phyloP scores from a whole-genome alignment of 495 filamentous ascomycete genomes.

The Aspergillus haitiensis region DNA sequence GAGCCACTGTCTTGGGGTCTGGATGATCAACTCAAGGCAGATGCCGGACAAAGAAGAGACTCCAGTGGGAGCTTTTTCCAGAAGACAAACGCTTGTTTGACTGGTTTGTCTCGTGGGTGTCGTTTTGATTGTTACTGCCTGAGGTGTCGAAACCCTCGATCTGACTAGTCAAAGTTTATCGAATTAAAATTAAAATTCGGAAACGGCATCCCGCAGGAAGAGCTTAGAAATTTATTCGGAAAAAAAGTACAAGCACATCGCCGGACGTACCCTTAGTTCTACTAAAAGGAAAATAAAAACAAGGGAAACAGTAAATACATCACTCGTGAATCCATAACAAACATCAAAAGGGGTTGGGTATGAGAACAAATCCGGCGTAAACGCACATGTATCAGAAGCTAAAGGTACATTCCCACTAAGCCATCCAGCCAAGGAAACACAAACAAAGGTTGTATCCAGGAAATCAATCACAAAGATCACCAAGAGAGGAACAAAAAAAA shows the following conservation, averaged over 20 bases:
- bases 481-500: not conserved
- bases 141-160: conserved; percentile 7
- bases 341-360: conserved; percentile 25
- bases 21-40: too few relatives aligned
- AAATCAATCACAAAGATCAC: conserved; percentile 11
- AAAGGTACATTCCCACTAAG: conserved; percentile 14
- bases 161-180: not conserved
- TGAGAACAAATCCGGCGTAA: conserved; percentile 18
- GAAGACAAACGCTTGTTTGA: not conserved
- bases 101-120: conserved; percentile 17
- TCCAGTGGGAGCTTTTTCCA: conserved; percentile 2
- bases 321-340: conserved; percentile 32
- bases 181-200: not conserved
- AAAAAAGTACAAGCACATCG: not conserved
- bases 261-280: not conserved
- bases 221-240: too few relatives aligned
- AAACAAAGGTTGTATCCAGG: conserved; percentile 8
- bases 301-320: conserved; percentile 23
- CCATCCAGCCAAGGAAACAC: conserved; percentile 14
- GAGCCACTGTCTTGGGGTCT: too few relatives aligned
- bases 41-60: not conserved
- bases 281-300: not conserved
- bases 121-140: conserved; percentile 3
- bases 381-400: conserved; percentile 13
- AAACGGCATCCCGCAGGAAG: not conserved